These are phyloP conservation scores for Elsinoe necatrix DNA, from an alignment of 2,329 filamentous ascomycete genomes.

Conservation along the genomic window DNA sequence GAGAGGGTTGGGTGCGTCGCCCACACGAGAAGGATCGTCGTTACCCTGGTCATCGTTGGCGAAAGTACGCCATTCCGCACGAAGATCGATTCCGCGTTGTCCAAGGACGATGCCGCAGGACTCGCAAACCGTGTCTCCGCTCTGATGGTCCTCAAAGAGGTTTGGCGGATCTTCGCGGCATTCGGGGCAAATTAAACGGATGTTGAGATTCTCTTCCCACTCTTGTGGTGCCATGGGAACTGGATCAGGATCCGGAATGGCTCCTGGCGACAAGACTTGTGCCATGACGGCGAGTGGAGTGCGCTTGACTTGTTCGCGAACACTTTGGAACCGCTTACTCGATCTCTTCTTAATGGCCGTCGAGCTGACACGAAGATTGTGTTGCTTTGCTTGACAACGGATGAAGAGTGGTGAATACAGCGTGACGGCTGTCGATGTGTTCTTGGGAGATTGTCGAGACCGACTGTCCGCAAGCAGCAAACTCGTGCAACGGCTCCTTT, in stretches of 20 bases:
- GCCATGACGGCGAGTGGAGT: constrained; percentile 27
- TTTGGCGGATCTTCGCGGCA: constrained; percentile 90
- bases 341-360: constrained; percentile 39
- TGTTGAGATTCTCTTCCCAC: constrained; percentile 79
- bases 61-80: constrained; percentile 98
- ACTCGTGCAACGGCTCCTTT: background rate
- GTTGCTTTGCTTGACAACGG: constrained; percentile 41
- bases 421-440: constrained; percentile 41
- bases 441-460: background rate
- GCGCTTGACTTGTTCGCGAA: constrained; percentile 20
- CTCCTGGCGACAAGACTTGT: constrained; percentile 38
- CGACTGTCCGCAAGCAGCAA: background rate
- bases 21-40: constrained; percentile 96
- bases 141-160: constrained; percentile 84
- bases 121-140: constrained; percentile 84
- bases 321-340: constrained; percentile 30
- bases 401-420: constrained; percentile 66
- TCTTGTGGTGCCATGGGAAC: constrained; percentile 33
- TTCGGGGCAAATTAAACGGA: constrained; percentile 77
- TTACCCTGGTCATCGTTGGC: constrained; percentile 95
- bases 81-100: constrained; percentile 85
- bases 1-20: constrained; percentile 83
- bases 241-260: constrained; percentile 33
- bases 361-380: constrained; percentile 37
- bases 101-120: constrained; percentile 87